A percentile compares a stretch with the other conserved stretches of the same genome.
Conservation (phyloP, 768 basidiomycete species). For the Pleurotus djamor region DNA sequence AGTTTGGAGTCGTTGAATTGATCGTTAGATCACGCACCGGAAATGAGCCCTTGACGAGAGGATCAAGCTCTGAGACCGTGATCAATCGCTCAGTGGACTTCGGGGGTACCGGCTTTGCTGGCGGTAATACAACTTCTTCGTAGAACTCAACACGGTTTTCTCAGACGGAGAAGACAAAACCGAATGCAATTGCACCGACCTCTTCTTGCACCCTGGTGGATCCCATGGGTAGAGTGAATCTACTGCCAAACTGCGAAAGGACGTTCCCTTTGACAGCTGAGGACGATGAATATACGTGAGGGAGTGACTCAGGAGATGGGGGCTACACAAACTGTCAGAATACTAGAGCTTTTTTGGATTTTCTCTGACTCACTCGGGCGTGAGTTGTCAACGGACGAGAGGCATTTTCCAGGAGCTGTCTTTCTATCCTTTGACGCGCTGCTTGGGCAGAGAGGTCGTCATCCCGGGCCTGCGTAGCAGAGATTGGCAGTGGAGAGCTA, state of each 20-base stretch:
- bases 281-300: slow-evolving; percentile 86
- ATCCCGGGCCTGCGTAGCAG: neutral
- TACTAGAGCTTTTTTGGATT: neutral
- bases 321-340: slow-evolving; percentile 30
- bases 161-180: neutral
- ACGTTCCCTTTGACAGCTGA: slow-evolving; percentile 56
- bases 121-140: slow-evolving; percentile 90
- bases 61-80: slow-evolving; percentile 69
- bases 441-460: slow-evolving; percentile 36
- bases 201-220: slow-evolving; percentile 68
- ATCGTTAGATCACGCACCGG: slow-evolving; percentile 45
- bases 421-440: slow-evolving; percentile 62
- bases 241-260: slow-evolving; percentile 71
- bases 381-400: slow-evolving; percentile 63
- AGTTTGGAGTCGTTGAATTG: neutral
- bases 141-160: slow-evolving; percentile 50
- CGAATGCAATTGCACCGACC: slow-evolving; percentile 34
- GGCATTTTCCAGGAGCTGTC: slow-evolving; percentile 57
- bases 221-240: slow-evolving; percentile 81
- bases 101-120: slow-evolving; percentile 75
- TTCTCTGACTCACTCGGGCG: slow-evolving; percentile 38
- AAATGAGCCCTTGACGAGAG: slow-evolving; percentile 79
- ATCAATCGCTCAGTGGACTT: slow-evolving; percentile 70
- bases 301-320: slow-evolving; percentile 60
- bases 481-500: neutral